These are phyloP conservation scores for Lignosus rhinocerotis DNA, from an alignment of 1,284 basidiomycete species.

Conservation along the genomic window DNA sequence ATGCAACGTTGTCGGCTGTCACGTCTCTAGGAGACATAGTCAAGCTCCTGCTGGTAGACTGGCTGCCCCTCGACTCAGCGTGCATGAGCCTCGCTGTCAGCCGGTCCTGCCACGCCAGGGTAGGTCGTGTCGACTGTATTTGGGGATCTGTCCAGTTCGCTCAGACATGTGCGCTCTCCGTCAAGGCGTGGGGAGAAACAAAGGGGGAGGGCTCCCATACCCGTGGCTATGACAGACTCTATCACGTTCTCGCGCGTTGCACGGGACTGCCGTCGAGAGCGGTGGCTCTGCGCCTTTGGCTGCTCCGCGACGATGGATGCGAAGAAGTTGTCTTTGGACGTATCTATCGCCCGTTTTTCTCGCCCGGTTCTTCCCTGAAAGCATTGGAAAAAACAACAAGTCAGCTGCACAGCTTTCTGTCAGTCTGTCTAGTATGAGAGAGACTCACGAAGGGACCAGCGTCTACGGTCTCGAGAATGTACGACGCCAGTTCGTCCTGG, in stretches of 20 bases:
- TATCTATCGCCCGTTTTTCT: slow-evolving; percentile 45
- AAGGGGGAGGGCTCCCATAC: neutral
- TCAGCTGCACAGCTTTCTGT: neutral
- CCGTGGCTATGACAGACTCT: slow-evolving; percentile 50
- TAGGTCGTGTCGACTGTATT: slow-evolving; percentile 63
- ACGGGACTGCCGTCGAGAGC: slow-evolving; percentile 69
- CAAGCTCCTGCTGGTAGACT: slow-evolving; percentile 33
- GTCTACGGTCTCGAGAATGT: slow-evolving; percentile 73
- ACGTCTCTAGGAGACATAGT: neutral
- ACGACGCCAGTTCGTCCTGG: slow-evolving; percentile 68
- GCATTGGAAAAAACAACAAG: too few species aligned
- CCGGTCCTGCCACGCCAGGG: slow-evolving; percentile 73
- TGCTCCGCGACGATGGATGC: slow-evolving; percentile 60
- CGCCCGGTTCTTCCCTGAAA: slow-evolving; percentile 68
- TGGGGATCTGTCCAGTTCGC: slow-evolving; percentile 30
- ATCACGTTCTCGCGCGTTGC: slow-evolving; percentile 76
- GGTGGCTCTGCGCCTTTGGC: slow-evolving; percentile 51
- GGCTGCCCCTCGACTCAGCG: neutral
- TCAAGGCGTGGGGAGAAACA: neutral
- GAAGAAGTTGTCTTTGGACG: slow-evolving; percentile 70
- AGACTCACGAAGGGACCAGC: slow-evolving; percentile 69
- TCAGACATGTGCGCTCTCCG: too few species aligned
- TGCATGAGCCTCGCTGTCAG: slow-evolving; percentile 41
- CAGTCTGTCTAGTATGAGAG: neutral
- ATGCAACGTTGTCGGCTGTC: neutral